phyloP scores from a whole-genome alignment of 768 basidiomycete species.

The Royoungia palumana region DNA sequence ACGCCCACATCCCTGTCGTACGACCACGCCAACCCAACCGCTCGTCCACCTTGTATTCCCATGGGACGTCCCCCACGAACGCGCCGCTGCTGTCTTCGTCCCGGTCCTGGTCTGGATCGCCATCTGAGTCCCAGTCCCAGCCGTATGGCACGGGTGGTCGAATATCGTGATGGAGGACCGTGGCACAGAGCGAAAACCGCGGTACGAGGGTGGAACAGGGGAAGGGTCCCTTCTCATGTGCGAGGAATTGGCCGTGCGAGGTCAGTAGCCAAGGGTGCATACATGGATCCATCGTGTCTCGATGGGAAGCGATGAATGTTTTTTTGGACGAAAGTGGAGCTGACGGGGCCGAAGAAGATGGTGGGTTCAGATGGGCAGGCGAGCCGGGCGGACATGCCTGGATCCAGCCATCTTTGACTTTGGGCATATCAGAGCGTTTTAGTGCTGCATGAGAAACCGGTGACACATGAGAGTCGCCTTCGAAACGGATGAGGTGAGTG shows the following conservation, averaged over 20 bases:
- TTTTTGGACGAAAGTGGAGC: constrained; percentile 2
- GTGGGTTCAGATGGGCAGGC: constrained; percentile 26
- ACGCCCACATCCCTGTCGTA: constrained; percentile 60
- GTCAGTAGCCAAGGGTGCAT: constrained; percentile 31
- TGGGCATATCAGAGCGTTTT: constrained; percentile 32
- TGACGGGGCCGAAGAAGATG: constrained; percentile 10
- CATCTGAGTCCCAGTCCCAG: constrained; percentile 42
- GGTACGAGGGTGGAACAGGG: constrained; percentile 45
- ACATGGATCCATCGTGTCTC: constrained; percentile 37
- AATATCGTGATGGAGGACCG: constrained; percentile 54
- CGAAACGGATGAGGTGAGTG: not conserved
- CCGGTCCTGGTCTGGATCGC: not conserved
- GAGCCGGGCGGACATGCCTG: constrained; percentile 21
- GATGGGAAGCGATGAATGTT: constrained; percentile 38
- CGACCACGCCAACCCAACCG: constrained; percentile 70
- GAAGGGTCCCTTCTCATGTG: constrained; percentile 43
- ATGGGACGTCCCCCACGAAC: constrained; percentile 51
- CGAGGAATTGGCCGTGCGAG: constrained; percentile 52
- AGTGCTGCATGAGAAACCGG: constrained; percentile 20
- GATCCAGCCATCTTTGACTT: constrained; percentile 24
- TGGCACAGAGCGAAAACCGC: constrained; percentile 51
- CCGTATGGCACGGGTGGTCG: constrained; percentile 46
- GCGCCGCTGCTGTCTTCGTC: constrained; percentile 21
- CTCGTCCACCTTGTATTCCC: constrained; percentile 61
- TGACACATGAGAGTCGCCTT: not conserved